Conservation (phyloP, 495 filamentous ascomycete genomes). For the Aspergillus baeticus region DNA sequence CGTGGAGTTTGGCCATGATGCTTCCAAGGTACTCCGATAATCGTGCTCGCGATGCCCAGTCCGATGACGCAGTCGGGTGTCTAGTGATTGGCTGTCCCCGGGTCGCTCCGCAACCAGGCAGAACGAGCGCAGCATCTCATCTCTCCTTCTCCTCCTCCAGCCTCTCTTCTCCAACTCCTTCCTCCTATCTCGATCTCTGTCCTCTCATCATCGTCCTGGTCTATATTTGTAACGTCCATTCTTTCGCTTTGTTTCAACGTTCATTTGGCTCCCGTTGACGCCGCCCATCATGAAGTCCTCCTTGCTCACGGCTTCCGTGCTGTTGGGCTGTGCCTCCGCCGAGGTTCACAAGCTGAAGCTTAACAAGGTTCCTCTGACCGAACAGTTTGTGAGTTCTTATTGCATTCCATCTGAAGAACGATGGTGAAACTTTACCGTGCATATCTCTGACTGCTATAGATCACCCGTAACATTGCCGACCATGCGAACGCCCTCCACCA, state of each 20-base stretch:
- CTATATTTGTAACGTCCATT: slow-evolving; percentile 8
- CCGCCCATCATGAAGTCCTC: slow-evolving; percentile 75
- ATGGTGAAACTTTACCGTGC: background rate
- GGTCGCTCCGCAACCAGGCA: slow-evolving; percentile 28
- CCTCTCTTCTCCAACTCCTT: slow-evolving; percentile 14
- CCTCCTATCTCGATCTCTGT: slow-evolving; percentile 12
- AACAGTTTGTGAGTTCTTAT: slow-evolving; percentile 75
- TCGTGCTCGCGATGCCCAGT: slow-evolving; percentile 7
- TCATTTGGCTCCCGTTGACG: slow-evolving; percentile 10
- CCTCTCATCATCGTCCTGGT: slow-evolving; percentile 24
- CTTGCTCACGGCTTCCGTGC: slow-evolving; percentile 70
- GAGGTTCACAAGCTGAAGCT: slow-evolving; percentile 93
- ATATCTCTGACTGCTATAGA: slow-evolving; percentile 38
- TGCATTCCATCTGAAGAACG: background rate
- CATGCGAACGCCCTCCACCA: slow-evolving; percentile 77
- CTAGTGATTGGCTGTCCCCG: slow-evolving; percentile 23
- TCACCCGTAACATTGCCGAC: slow-evolving; percentile 71
- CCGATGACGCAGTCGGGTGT: slow-evolving; percentile 22
- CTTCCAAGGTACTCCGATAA: background rate
- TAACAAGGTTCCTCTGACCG: slow-evolving; percentile 88
- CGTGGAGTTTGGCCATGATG: background rate
- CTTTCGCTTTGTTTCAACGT: slow-evolving; percentile 10
- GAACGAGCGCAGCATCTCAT: slow-evolving; percentile 17
- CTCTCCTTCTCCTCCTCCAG: slow-evolving; percentile 4
- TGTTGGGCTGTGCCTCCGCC: slow-evolving; percentile 80